Base-by-base conservation (phyloP, 257 asterid genomes). In the Primulina eburnea region DNA sequence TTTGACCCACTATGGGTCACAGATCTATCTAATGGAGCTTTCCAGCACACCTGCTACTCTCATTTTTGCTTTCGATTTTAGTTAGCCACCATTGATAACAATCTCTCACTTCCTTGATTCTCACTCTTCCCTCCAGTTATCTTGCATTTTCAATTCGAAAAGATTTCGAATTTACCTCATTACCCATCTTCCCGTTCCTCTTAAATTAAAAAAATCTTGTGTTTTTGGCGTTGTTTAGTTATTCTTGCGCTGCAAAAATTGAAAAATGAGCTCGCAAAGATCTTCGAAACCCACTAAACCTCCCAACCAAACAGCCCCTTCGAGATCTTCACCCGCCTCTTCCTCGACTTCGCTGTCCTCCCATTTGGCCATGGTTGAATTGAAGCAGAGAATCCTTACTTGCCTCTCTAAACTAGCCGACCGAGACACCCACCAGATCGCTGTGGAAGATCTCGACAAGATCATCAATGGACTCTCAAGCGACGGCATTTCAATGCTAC, bases 401-500 rank as follows among this genome's bases (percentile, higher is more conserved):
- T 94, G 96, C 9, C 88, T 94, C 1, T 84, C 96, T n/a, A 94
- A 91, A 77, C 92, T 94, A 56, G 89, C 99, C 52, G 98, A 94
- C 78, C 87, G 98, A 52, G 99, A 94, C 77, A 94, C 99, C 43
- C 99, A 94, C 83, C 96, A 92, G 87, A 94, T 94, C 89, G 99
- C 98, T 26, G 83, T 94, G 33, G 96, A 94, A 57, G 99, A 94
- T 82, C 90, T 94, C 35, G 92, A 89, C 70, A 88, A 85, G 74
- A 85, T 94, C 72, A 88, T 91, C 70, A 87, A 83, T 10, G 75
- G 93, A 62, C 88, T 89, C 34, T 77, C 97, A 0, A 89, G 81
- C 73, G 99, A 94, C 75, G 95, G 99, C 71, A 85, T 94, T 70
- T 77, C 97, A 6, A 91, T 91, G 93, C 86, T 94, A 11, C 90